These are phyloP conservation scores for Rhizopogon vinicolor DNA, from an alignment of 768 basidiomycete genomes.

Conservation along the genomic window DNA sequence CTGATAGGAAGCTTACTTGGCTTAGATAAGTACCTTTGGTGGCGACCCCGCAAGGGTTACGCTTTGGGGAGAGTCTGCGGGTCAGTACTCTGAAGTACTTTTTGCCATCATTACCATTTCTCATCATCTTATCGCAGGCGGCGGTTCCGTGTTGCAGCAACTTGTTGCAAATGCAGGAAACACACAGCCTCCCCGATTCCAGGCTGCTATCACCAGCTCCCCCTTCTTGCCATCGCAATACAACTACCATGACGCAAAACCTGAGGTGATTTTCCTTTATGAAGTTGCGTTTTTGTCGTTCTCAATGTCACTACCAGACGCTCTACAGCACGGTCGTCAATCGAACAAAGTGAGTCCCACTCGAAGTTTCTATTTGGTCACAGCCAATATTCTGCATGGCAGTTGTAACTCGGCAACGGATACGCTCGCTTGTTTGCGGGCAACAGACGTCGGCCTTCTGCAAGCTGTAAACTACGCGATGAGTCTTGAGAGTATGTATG, in stretches of 20 bases:
- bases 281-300: neutral
- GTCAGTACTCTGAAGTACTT: constrained; percentile 4
- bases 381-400: neutral
- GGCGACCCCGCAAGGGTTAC: constrained; percentile 29
- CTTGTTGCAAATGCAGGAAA: constrained; percentile 27
- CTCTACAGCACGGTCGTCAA: constrained; percentile 10
- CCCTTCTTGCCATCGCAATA: constrained; percentile 29
- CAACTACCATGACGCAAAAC: constrained; percentile 22
- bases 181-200: constrained; percentile 29
- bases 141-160: constrained; percentile 31
- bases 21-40: constrained; percentile 30
- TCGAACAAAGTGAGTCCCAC: constrained; percentile 9
- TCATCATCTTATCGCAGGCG: constrained; percentile 13
- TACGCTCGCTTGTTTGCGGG: constrained; percentile 23
- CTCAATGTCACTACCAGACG: constrained; percentile 3
- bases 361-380: neutral
- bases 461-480: constrained; percentile 22
- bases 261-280: constrained; percentile 15
- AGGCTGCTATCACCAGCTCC: constrained; percentile 29
- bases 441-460: constrained; percentile 13
- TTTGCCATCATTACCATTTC: neutral
- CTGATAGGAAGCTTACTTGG: neutral
- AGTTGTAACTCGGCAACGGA: constrained; percentile 19
- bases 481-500: constrained; percentile 20
- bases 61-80: constrained; percentile 33